Percentiles rank a stretch among this genome's conserved stretches.
Evolutionary conservation across 306 rosid genomes (phyloP).

Genomic region (Dryas drummondii): DNA sequence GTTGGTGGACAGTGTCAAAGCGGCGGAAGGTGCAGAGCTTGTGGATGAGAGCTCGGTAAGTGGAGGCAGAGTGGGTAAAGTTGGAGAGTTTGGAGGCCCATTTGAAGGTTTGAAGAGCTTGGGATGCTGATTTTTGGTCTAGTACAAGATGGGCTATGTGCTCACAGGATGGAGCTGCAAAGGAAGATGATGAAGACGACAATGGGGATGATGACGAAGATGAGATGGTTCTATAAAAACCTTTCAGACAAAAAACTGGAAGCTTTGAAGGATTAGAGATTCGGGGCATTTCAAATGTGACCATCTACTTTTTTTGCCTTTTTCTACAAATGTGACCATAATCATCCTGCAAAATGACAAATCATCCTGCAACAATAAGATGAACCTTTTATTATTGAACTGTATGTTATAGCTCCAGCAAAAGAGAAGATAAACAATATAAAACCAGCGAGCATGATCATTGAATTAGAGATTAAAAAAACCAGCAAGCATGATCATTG

Average conservation of each 20-base stretch:
- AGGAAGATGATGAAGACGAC: constrained; percentile 25
- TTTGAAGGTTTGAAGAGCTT: constrained; percentile 55
- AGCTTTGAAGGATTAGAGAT: constrained; percentile 5
- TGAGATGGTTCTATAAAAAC: background rate
- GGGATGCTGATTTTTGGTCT: constrained; percentile 51
- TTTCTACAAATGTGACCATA: background rate
- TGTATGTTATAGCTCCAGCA: too few species aligned
- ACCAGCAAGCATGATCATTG: too few species aligned
- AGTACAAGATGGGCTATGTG: constrained; percentile 54
- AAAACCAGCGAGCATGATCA: too few species aligned
- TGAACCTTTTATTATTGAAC: too few species aligned
- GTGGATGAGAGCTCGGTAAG: constrained; percentile 63
- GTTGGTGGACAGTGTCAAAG: constrained; percentile 56
- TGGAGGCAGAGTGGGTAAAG: constrained; percentile 58
- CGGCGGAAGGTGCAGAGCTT: constrained; percentile 58
- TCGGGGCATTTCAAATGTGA: background rate
- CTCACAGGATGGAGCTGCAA: constrained; percentile 40
- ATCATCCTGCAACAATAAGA: too few species aligned
- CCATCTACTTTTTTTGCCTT: background rate
- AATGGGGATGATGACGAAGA: background rate
- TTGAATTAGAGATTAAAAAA: too few species aligned
- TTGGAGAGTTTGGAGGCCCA: constrained; percentile 68
- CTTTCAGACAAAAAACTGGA: background rate
- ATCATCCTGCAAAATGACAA: too few species aligned
- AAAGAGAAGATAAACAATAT: too few species aligned